Base-by-base conservation (phyloP, 345 rosid genomes). In the Euphorbia tirucalli region DNA sequence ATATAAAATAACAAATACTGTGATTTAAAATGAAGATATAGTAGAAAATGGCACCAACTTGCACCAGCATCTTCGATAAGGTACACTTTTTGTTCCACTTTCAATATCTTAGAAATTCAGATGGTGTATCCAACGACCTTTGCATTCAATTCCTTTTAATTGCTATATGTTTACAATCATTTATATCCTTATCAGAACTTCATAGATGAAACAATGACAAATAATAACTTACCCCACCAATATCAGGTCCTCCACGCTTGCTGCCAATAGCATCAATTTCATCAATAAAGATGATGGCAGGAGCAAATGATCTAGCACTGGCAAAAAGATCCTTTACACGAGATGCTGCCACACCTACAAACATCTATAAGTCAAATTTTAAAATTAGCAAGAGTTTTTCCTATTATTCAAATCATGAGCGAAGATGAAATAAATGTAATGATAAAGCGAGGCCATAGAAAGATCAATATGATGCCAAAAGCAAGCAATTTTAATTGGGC, bases 261-360 rank as follows among this genome's bases (percentile, higher is more conserved):
- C 98, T 86, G 44, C 97, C 98, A 71, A 94, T 94, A 70, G 98
- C 98, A 84, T 94, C 97, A 70, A 94, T 94, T 84, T 94, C 98
- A 79, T 94, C 98, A 58, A 94, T 92, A 73, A 94, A 94, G 68
- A 94, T 92, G 71, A 94, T 90, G 72, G 96, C 92, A 75, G 98
- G 98, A 18, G 97, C 87, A 84, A 80, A 90, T 56, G 98, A 94
- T 70, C 98, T 86, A 61, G 98, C 89, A 78, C 88, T 94, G 66
- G 88, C 84, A 83, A 94, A 94, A 68, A 94, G 95, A 84, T 94
- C 98, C 82, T 91, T 94, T 32, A 94, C 98, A 75, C 98, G 98
- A 74, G 98, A 94, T 80, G 98, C 96, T 41, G 98, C 96, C 67
- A 94, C 96, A 7, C 98, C 98, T 77, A 90, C 97, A 85, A 94